phyloP scores from a whole-genome alignment of 116 monocot species.

The Zostera marina region DNA sequence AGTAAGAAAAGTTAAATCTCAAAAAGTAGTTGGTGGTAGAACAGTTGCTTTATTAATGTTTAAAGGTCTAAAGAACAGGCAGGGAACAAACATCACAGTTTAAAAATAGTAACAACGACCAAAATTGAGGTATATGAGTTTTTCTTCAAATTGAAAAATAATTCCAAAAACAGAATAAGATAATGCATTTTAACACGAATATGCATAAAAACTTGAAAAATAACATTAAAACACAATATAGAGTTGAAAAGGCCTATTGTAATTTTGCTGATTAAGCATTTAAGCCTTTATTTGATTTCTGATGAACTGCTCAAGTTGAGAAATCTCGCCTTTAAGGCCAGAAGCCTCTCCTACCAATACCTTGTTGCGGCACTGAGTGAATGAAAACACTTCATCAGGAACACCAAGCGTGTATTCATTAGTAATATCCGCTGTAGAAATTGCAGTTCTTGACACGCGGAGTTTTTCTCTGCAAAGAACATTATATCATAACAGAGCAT shows the following conservation, averaged over 20 bases:
- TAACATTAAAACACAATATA: neutral
- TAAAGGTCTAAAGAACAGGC: neutral
- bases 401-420: constrained; percentile 59
- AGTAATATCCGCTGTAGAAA: constrained; percentile 62
- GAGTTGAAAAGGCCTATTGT: neutral
- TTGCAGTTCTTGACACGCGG: constrained; percentile 56
- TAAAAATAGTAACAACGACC: no score
- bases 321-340: constrained; percentile 48
- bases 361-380: constrained; percentile 80
- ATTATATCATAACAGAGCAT: neutral
- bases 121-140: no score
- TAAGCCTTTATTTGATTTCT: constrained; percentile 54
- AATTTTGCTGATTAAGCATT: constrained; percentile 14
- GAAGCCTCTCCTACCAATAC: constrained; percentile 59
- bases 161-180: no score
- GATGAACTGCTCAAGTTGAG: constrained; percentile 73
- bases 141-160: no score
- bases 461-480: constrained; percentile 62
- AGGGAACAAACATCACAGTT: neutral
- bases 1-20: no score
- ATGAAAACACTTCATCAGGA: constrained; percentile 44
- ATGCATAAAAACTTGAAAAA: no score
- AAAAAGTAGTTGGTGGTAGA: no score
- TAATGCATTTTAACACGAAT: no score
- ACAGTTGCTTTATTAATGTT: neutral